A percentile compares a stretch with the other conserved stretches of the same genome.
These are phyloP conservation scores for Pyrenochaeta sp. DNA, from an alignment of 2,329 filamentous ascomycete species.

Conservation along the genomic window DNA sequence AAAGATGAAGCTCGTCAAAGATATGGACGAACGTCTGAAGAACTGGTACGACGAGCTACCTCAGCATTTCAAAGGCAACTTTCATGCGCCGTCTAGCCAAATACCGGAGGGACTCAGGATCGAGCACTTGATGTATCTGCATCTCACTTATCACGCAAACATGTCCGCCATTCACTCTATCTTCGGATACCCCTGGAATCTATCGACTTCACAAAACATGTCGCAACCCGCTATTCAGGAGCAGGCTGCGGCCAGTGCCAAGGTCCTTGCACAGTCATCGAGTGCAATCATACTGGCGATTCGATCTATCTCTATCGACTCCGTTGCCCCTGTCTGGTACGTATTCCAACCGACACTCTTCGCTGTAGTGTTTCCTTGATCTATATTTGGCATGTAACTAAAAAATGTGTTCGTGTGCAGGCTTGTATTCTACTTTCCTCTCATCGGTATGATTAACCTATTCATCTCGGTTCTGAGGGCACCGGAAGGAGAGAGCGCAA, in stretches of 20 bases:
- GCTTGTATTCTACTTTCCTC: conserved; percentile 6
- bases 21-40: neutral
- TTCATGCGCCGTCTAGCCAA: neutral
- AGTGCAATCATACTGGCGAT: neutral
- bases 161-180: conserved; percentile 4
- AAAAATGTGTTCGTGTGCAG: neutral
- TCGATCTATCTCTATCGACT: neutral
- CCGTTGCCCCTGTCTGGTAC: conserved; percentile 2
- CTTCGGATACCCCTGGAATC: conserved; percentile 5
- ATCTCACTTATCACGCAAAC: conserved; percentile 1
- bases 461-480: conserved; percentile 2
- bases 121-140: neutral
- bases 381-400: neutral
- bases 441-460: conserved; percentile 4
- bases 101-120: neutral
- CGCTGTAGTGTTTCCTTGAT: neutral
- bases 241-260: neutral
- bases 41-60: neutral
- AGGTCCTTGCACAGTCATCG: neutral
- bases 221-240: neutral
- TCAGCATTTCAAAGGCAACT: neutral
- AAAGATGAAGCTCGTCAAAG: neutral
- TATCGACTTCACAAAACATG: neutral
- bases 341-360: neutral
- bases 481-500: neutral